A percentile compares a stretch with the other conserved stretches of the same genome.
Evolutionary conservation across 1,139 yeast genomes (phyloP).

Genomic region (Zygosaccharomyces sapae): DNA sequence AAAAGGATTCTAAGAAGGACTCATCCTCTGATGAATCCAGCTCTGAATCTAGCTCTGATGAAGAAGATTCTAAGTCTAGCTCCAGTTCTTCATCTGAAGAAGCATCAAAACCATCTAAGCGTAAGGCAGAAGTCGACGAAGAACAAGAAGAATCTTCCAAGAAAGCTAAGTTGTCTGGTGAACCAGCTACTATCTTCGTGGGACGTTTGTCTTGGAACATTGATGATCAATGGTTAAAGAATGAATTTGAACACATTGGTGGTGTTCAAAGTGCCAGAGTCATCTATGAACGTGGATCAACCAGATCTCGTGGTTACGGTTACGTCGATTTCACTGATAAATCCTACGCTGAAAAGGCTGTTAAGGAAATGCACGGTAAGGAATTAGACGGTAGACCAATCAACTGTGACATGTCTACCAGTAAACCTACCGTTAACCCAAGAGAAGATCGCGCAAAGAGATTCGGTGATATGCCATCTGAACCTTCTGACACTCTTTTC

Average conservation of each 20-base stretch:
- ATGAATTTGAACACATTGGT: constrained; percentile 78
- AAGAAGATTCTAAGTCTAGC: constrained; percentile 32
- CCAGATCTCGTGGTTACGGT: constrained; percentile 96
- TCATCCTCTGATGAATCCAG: constrained; percentile 20
- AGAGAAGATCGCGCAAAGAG: constrained; percentile 74
- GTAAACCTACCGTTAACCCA: constrained; percentile 61
- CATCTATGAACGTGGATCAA: constrained; percentile 85
- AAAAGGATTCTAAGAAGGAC: constrained; percentile 27
- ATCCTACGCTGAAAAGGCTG: constrained; percentile 82
- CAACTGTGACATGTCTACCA: constrained; percentile 86
- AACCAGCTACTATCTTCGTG: constrained; percentile 87
- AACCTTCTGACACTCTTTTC: constrained; percentile 92
- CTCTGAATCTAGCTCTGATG: constrained; percentile 25
- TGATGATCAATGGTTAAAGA: constrained; percentile 88
- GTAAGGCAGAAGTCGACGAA: constrained; percentile 38
- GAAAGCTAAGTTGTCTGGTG: constrained; percentile 40
- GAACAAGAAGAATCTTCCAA: constrained; percentile 41
- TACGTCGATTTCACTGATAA: constrained; percentile 87
- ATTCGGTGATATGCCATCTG: constrained; percentile 84
- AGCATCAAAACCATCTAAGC: constrained; percentile 35
- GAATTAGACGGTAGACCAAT: constrained; percentile 97
- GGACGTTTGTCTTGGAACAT: constrained; percentile 97
- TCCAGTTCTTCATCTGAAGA: constrained; percentile 22
- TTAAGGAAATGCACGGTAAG: constrained; percentile 78
- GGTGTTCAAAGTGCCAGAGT: constrained; percentile 89